phyloP scores from a whole-genome alignment of 495 filamentous ascomycete genomes.

The Podospora pseudocomata region DNA sequence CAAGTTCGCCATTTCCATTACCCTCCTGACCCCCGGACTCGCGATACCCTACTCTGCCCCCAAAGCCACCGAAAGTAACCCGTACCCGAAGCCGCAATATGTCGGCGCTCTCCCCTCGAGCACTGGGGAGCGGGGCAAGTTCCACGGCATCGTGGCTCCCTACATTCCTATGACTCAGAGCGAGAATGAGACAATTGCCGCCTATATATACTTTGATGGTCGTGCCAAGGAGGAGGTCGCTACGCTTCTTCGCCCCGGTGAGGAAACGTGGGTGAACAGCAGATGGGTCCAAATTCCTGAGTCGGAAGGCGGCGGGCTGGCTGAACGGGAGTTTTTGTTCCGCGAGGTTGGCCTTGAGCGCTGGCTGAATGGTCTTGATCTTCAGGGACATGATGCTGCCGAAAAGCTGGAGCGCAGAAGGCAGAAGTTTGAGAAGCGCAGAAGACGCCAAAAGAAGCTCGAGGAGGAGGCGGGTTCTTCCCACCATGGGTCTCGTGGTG shows the following conservation, averaged over 20 bases:
- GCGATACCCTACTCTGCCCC: constrained; percentile 86
- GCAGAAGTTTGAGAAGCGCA: constrained; percentile 83
- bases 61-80: constrained; percentile 66
- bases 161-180: constrained; percentile 87
- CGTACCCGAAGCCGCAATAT: constrained; percentile 70
- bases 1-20: constrained; percentile 95
- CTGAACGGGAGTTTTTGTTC: constrained; percentile 95
- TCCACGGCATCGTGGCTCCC: constrained; percentile 63
- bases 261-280: constrained; percentile 99
- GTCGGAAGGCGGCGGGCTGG: constrained; percentile 86
- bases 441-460: constrained; percentile 59
- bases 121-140: constrained; percentile 39
- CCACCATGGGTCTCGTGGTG: constrained; percentile 27
- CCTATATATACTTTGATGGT: constrained; percentile 99
- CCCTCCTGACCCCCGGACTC: constrained; percentile 82
- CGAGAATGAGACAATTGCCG: constrained; percentile 92
- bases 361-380: constrained; percentile 91
- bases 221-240: constrained; percentile 94
- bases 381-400: constrained; percentile 78
- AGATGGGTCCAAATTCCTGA: constrained; percentile 93
- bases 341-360: constrained; percentile 93
- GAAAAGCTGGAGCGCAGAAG: constrained; percentile 84
- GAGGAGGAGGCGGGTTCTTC: constrained; percentile 47
- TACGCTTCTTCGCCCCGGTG: constrained; percentile 84
- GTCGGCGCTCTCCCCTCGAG: constrained; percentile 63